phyloP scores from a whole-genome alignment of 306 rosid genomes.

The Cotoneaster glaucophyllus region DNA sequence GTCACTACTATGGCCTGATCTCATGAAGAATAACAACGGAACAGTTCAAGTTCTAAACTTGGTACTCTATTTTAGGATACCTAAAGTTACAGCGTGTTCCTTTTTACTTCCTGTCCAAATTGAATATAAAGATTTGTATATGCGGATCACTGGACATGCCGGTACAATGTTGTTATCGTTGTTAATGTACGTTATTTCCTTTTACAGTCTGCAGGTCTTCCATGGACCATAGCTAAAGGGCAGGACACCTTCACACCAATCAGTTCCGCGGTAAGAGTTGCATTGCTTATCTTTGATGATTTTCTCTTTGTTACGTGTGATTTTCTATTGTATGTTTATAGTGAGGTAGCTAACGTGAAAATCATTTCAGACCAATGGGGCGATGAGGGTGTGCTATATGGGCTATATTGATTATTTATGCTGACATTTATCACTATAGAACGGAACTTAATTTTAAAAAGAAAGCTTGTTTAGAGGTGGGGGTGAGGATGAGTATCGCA shows the following conservation, averaged over 20 bases:
- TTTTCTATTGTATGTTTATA: not conserved
- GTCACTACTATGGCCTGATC: not conserved
- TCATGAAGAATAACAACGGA: not conserved
- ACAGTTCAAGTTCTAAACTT: not conserved
- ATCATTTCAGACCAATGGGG: not conserved
- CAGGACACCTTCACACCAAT: conserved; percentile 97
- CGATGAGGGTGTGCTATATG: not conserved
- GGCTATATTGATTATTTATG: not conserved
- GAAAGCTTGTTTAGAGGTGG: not conserved
- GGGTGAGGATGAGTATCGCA: not conserved
- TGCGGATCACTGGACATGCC: not conserved
- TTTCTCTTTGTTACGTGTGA: conserved; percentile 7
- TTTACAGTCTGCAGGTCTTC: conserved; percentile 93
- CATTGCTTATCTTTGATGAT: conserved; percentile 9
- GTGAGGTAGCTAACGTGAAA: not conserved
- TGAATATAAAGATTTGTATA: not conserved
- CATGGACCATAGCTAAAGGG: conserved; percentile 90
- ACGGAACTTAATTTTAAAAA: not conserved
- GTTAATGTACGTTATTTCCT: not conserved
- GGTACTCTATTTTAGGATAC: not conserved
- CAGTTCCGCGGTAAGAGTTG: conserved; percentile 57
- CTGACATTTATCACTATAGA: not conserved
- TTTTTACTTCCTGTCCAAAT: not conserved
- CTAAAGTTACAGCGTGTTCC: not conserved
- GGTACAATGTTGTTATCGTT: conserved; percentile 3